These are phyloP conservation scores for Kazachstania bromeliacearum DNA, from an alignment of 805 yeast species.

Conservation along the genomic window DNA sequence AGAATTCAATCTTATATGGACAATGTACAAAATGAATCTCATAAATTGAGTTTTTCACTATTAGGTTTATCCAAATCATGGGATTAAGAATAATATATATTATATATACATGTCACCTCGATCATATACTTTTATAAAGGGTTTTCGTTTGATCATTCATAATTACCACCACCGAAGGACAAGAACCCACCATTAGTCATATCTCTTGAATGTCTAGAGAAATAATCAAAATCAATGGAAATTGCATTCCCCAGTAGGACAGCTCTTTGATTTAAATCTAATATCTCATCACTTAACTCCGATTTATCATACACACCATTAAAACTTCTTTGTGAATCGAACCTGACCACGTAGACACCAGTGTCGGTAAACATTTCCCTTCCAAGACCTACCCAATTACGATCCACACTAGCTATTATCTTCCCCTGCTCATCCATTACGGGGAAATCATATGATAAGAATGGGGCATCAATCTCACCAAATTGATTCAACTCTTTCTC, in stretches of 20 bases:
- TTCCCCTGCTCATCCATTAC: constrained; percentile 48
- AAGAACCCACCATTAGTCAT: constrained; percentile 39
- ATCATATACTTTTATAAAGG: background rate
- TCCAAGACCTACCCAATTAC: constrained; percentile 93
- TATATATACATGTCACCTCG: background rate
- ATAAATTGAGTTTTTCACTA: constrained; percentile 59
- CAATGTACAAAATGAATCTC: constrained; percentile 43
- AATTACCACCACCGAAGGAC: constrained; percentile 20
- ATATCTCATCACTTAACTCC: constrained; percentile 27
- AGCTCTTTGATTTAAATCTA: constrained; percentile 77
- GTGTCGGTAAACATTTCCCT: constrained; percentile 91
- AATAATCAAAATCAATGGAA: constrained; percentile 91
- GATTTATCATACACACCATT: constrained; percentile 45
- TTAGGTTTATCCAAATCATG: constrained; percentile 53
- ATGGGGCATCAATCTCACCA: constrained; percentile 81
- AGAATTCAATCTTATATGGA: constrained; percentile 62
- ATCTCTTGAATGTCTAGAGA: constrained; percentile 77
- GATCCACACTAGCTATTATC: constrained; percentile 67
- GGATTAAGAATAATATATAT: constrained; percentile 3
- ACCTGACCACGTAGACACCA: constrained; percentile 79
- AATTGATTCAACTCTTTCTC: constrained; percentile 54
- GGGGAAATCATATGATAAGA: constrained; percentile 80
- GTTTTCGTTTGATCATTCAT: constrained; percentile 14
- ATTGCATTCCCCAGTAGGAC: constrained; percentile 79
- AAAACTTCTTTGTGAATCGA: constrained; percentile 61